Evolutionary conservation across 305 asterid species (phyloP).

Genomic region (Petunia hybrid): DNA sequence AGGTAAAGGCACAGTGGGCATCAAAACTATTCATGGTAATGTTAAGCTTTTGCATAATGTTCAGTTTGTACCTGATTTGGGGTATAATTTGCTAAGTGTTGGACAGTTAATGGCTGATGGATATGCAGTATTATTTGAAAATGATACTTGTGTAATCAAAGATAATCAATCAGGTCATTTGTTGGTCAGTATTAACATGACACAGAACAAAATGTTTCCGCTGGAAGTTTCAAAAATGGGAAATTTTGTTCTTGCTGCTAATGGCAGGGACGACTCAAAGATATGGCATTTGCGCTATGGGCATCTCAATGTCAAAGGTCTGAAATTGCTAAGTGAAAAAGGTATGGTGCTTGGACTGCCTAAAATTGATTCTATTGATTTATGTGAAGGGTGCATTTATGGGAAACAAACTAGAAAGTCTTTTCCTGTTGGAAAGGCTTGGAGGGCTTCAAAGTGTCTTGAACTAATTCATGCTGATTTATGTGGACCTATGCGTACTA

Average conservation of each 20-base stretch:
- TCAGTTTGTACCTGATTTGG: constrained; percentile 9
- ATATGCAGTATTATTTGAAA: background rate
- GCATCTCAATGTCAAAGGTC: background rate
- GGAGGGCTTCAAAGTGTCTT: no score
- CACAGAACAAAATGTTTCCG: constrained; percentile 6
- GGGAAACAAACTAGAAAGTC: constrained; percentile 11
- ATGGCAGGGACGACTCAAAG: background rate
- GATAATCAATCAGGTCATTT: background rate
- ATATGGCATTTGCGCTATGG: constrained; percentile 27
- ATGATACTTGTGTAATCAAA: background rate
- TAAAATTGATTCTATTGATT: background rate
- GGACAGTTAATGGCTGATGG: constrained; percentile 28
- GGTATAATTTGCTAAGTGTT: constrained; percentile 21
- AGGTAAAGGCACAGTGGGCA: constrained; percentile 20
- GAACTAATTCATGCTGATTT: constrained; percentile 29
- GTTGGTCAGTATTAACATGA: background rate
- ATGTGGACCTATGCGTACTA: constrained; percentile 12
- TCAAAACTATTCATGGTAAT: background rate
- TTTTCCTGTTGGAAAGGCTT: constrained; percentile 25
- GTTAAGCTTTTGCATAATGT: no score
- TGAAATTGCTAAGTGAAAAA: background rate
- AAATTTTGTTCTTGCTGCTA: background rate
- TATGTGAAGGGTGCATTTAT: constrained; percentile 23
- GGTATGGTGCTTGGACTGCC: constrained; percentile 25
- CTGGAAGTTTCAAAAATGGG: background rate